Conservation (phyloP, 257 asterid species). For the Rubia yunnanensis region DNA sequence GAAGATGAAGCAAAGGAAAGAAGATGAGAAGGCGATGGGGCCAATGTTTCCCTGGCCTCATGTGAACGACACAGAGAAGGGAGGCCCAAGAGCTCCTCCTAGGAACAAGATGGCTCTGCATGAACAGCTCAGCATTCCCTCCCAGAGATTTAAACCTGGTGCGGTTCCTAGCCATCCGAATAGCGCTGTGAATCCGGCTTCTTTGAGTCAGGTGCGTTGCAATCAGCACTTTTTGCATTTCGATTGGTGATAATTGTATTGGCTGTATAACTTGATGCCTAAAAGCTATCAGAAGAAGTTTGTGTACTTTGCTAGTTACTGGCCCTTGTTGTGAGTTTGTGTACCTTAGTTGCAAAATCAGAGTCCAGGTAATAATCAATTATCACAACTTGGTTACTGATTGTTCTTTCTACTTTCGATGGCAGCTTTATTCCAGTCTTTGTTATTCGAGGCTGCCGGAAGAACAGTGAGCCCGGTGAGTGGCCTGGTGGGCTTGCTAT, state of each 20-base stretch:
- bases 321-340: not conserved
- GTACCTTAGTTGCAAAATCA: constrained; percentile 18
- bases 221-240: constrained; percentile 1
- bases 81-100: constrained; percentile 99
- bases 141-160: constrained; percentile 42
- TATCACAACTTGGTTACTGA: not conserved
- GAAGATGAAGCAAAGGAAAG: constrained; percentile 67
- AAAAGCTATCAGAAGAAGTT: not conserved
- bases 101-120: constrained; percentile 97
- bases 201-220: constrained; percentile 46
- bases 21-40: constrained; percentile 60
- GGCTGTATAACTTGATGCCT: constrained; percentile 1
- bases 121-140: constrained; percentile 90
- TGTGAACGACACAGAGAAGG: constrained; percentile 78
- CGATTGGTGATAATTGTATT: not conserved
- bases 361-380: constrained; percentile 34
- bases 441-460: constrained; percentile 68
- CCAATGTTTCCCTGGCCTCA: constrained; percentile 97
- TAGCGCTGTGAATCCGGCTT: constrained; percentile 25
- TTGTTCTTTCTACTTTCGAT: not conserved
- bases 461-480: constrained; percentile 69
- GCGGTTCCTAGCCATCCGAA: constrained; percentile 20
- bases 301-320: not conserved
- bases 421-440: constrained; percentile 59
- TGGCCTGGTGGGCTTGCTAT: constrained; percentile 57